Base-by-base conservation (phyloP, 1,284 basidiomycete genomes). In the Wolfiporia cocos region DNA sequence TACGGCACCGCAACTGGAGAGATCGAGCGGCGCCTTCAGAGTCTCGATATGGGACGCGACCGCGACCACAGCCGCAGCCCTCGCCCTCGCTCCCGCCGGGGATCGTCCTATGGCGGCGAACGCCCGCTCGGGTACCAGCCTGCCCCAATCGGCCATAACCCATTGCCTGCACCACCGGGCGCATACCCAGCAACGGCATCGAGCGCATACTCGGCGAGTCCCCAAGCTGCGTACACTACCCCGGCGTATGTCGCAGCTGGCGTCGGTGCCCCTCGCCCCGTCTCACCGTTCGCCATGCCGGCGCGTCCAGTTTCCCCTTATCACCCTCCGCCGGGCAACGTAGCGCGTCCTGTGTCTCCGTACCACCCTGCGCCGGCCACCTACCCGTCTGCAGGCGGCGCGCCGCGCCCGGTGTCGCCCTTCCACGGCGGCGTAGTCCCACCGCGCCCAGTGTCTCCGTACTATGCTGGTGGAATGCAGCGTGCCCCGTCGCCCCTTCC, bases 391-490 rank as follows among this genome's bases (percentile, higher is more conserved):
- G 37, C 42, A 5, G 51, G 44, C 14, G 41, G 40, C 4, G 45
- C 55, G 56, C 37, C 65, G 57, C 34, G 58, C 53, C 15, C 55
- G 46, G 43, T 48, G 0, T 56, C 55, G 32, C 63, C 62, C 15
- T 64, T 65, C 39, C 23, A 37, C 5, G 49, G 46, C 10, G 54
- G 51, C 39, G 54, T 40, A 45, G n/a, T n/a, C n/a, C n/a, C n/a
- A n/a, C 55, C 22, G 31, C 61, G 60, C 26, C 63, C 57, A 20
- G 59, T 59, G 3, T 60, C 61, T 2, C 59, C 62, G 0, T 62
- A 59, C 38, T 51, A 51, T 23, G 50, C 55, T 41, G 46, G 54
- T 45, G 39, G 41, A 19, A 42, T 54, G 17, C 40, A 35, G 12
- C 50, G 48, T n/a, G 30, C 47, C 10, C 42, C 44, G 2, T 57